These are phyloP conservation scores for Ammopiptanthus mongolicus DNA, from an alignment of 306 rosid species.

Conservation along the genomic window DNA sequence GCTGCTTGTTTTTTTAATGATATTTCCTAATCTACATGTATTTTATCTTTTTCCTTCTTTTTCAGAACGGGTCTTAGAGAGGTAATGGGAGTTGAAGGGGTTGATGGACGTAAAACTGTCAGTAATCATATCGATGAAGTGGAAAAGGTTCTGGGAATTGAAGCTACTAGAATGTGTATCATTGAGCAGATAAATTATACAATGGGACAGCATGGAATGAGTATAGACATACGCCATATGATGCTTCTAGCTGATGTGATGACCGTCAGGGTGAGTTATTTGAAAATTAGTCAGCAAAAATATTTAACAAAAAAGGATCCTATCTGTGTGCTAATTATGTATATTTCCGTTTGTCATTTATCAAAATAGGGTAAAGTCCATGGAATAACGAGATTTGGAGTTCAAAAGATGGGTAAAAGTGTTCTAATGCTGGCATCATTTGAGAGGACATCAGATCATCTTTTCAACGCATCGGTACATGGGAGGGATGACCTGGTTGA, in stretches of 20 bases:
- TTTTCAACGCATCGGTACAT: constrained; percentile 62
- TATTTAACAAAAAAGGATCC: neutral
- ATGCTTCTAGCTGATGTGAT: constrained; percentile 94
- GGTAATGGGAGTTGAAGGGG: constrained; percentile 83
- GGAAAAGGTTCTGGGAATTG: constrained; percentile 70
- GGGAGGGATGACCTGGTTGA: constrained; percentile 74
- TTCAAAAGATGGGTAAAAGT: constrained; percentile 88
- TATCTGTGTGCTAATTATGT: neutral
- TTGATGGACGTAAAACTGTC: constrained; percentile 60
- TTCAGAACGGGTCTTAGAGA: constrained; percentile 66
- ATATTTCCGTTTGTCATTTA: constrained; percentile 5
- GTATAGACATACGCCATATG: constrained; percentile 89
- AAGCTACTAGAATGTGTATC: constrained; percentile 84
- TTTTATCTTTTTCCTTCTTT: neutral
- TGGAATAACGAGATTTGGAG: constrained; percentile 93
- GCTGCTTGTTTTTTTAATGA: neutral
- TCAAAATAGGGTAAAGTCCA: constrained; percentile 71
- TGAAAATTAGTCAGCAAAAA: constrained; percentile 14
- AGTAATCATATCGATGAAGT: constrained; percentile 86
- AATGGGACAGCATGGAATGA: constrained; percentile 85
- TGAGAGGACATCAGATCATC: constrained; percentile 79
- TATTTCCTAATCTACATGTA: neutral
- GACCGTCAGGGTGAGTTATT: constrained; percentile 72
- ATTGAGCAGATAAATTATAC: constrained; percentile 72
- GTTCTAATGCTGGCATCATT: constrained; percentile 89